Evolutionary conservation across 2,329 filamentous ascomycete genomes (phyloP).

Genomic region (Phialophora chinensis): DNA sequence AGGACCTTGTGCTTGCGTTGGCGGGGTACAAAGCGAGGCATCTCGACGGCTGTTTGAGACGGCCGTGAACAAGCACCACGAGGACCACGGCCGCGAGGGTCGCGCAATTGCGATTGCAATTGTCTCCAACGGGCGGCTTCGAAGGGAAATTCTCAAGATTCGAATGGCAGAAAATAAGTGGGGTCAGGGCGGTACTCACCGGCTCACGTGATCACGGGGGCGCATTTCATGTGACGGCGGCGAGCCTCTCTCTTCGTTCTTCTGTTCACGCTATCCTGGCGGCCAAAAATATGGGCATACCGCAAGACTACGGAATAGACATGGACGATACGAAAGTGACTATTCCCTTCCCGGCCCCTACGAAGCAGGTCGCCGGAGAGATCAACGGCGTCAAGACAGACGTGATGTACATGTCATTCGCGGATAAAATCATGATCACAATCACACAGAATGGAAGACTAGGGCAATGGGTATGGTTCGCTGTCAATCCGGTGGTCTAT

Average conservation of each 20-base stretch:
- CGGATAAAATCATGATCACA: slow-evolving; percentile 89
- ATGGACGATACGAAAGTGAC: slow-evolving; percentile 37
- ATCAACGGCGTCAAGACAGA: slow-evolving; percentile 75
- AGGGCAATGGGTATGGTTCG: slow-evolving; percentile 80
- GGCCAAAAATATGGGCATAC: slow-evolving; percentile 25
- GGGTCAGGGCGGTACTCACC: not conserved
- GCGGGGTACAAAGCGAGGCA: slow-evolving; percentile 60
- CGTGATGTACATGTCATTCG: slow-evolving; percentile 74
- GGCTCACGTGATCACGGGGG: not conserved
- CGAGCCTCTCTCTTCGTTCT: not conserved
- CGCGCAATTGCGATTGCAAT: not conserved
- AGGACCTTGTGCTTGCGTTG: slow-evolving; percentile 63
- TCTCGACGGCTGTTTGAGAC: slow-evolving; percentile 29
- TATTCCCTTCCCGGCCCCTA: slow-evolving; percentile 71
- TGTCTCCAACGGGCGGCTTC: not conserved
- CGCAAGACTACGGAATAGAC: slow-evolving; percentile 27
- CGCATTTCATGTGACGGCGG: not conserved
- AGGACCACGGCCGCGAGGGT: not conserved
- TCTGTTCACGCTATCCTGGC: not conserved
- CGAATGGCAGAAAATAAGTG: not conserved
- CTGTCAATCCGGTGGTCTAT: slow-evolving; percentile 16
- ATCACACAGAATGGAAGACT: slow-evolving; percentile 83
- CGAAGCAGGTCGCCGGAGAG: slow-evolving; percentile 63
- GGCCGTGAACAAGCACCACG: not conserved
- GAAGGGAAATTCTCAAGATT: not conserved